These are phyloP conservation scores for Yarrowia porcina DNA, from an alignment of 805 yeast species.

Conservation along the genomic window DNA sequence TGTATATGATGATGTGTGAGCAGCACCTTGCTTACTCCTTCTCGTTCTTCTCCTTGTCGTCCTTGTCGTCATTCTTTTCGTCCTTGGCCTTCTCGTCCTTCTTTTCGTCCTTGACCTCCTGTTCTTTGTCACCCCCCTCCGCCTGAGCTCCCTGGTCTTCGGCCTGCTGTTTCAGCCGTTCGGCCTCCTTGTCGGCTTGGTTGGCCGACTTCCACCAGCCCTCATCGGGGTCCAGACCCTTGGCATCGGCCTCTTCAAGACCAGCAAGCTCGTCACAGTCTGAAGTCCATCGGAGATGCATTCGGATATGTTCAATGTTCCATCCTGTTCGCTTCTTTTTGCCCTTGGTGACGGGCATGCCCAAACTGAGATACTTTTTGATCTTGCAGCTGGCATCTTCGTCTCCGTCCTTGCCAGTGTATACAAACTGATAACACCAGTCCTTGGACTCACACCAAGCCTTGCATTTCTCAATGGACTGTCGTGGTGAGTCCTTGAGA, in stretches of 20 bases:
- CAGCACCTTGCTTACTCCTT: background rate
- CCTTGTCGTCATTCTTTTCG: background rate
- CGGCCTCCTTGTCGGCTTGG: background rate
- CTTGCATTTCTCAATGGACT: slow-evolving; percentile 1
- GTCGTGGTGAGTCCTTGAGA: background rate
- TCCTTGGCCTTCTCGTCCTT: background rate
- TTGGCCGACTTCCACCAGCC: slow-evolving; percentile 3
- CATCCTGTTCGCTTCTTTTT: slow-evolving; percentile 8
- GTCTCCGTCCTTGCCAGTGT: slow-evolving; percentile 18
- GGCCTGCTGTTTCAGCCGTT: background rate
- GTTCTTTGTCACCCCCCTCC: background rate
- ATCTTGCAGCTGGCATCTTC: background rate
- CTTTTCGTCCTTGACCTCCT: background rate
- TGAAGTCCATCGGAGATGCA: slow-evolving; percentile 1
- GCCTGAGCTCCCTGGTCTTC: background rate
- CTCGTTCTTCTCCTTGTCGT: background rate
- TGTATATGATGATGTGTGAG: background rate
- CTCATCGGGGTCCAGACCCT: slow-evolving; percentile 9
- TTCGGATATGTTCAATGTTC: slow-evolving; percentile 1
- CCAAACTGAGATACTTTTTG: slow-evolving; percentile 2
- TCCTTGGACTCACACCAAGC: slow-evolving; percentile 9
- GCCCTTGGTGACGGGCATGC: background rate
- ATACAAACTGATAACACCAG: slow-evolving; percentile 14
- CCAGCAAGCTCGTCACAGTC: slow-evolving; percentile 9
- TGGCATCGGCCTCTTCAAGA: background rate